Evolutionary conservation across 352 stramenopile genomes (phyloP).

Genomic region (Thalassiosira exigua): DNA sequence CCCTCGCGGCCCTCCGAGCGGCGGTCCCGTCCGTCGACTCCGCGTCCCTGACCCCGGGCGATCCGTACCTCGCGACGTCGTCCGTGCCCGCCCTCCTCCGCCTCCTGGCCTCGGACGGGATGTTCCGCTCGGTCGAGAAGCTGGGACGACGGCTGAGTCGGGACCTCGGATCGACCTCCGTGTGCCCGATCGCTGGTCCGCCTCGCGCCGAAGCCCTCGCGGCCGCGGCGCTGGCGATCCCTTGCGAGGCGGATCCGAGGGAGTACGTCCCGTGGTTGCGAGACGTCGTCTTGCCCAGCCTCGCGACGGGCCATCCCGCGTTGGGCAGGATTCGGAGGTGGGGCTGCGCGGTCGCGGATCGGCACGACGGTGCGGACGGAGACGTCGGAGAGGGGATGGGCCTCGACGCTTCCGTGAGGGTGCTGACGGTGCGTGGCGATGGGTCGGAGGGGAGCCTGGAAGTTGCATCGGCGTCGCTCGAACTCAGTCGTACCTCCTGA

Average conservation of each 20-base stretch:
- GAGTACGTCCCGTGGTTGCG: constrained; percentile 68
- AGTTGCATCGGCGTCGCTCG: no score
- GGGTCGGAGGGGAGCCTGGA: no score
- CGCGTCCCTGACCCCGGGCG: constrained; percentile 23
- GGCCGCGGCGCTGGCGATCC: constrained; percentile 56
- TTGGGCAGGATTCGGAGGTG: constrained; percentile 69
- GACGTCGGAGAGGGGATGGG: constrained; percentile 28
- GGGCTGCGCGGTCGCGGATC: constrained; percentile 70
- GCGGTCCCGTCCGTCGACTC: constrained; percentile 18
- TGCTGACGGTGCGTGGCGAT: no score
- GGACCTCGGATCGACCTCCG: constrained; percentile 22
- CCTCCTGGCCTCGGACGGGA: constrained; percentile 51
- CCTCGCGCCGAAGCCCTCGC: constrained; percentile 62
- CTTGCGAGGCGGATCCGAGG: constrained; percentile 56
- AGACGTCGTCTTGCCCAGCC: constrained; percentile 67
- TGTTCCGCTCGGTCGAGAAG: constrained; percentile 66
- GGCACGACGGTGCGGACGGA: constrained; percentile 71
- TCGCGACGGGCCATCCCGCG: constrained; percentile 72
- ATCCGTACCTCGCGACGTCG: constrained; percentile 49
- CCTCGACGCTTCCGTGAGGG: constrained; percentile 71
- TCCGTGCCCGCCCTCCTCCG: constrained; percentile 55
- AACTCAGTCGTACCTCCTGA: no score
- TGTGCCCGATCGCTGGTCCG: no score
- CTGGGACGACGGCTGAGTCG: constrained; percentile 49
- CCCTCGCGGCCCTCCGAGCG: constrained; percentile 56